Evolutionary conservation across 2,329 filamentous ascomycete genomes (phyloP), one percentile per base, ranked within the genome.

Genomic region (Fusarium nanum): DNA sequence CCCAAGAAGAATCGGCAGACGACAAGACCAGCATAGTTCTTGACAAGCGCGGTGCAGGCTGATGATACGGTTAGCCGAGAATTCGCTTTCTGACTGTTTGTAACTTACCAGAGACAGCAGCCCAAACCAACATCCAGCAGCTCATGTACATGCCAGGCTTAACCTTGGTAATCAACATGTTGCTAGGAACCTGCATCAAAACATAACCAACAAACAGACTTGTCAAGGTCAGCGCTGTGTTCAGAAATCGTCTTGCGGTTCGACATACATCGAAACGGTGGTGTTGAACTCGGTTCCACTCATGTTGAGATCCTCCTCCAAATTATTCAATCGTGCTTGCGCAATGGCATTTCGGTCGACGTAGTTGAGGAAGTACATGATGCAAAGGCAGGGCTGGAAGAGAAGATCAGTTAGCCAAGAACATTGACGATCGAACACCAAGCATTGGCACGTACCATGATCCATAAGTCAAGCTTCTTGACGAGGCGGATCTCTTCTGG

Each of bases 241-340:
- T 18, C 8, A 11, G 20, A 7, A 13, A 2, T 18, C 9, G 2
- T 1, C 6, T 28, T 18, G 4, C 1, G 1, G 0, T 1, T 20
- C 16, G 5, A 49, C 70, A 32, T 74, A 79, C 76, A 81, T 81
- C 7, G 80, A 82, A 13, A 82, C 79, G 0, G 80, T 76, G 1
- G 79, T 79, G 49, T 86, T 88, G 72, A 87, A 89, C 57, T 89
- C 84, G 4, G 83, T 88, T 14, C 86, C 86, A 2, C 73, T 78
- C 83, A 89, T 87, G 7, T 78, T 78, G 2, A 89, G 79, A 56
- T 89, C 84, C 12, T 80, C 73, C 61, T 85, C 81, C 6, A 85
- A 69, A 12, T 83, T 82, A 5, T 85, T 86, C 12, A 83, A 71
- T 59, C 83, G 80, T 8, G 83, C 83, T 45, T 83, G 81, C 1